Base-by-base conservation (phyloP, 2,329 filamentous ascomycete genomes). In the Microascus cirrosus region DNA sequence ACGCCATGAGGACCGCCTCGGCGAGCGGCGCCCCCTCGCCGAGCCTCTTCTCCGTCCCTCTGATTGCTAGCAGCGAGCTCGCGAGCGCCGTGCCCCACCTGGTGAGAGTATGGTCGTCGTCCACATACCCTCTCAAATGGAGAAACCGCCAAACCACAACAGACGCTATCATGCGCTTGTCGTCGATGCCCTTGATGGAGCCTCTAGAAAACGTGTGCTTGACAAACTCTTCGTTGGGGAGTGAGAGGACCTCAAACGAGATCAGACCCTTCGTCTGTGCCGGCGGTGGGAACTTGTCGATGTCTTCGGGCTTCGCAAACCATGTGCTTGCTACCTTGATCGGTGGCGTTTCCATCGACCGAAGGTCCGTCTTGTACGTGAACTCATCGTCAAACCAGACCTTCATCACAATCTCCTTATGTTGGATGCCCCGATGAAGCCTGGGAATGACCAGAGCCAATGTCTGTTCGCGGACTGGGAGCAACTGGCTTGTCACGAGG, bases 61-160 rank as follows among this genome's bases (percentile, higher is more conserved):
- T 74, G 24, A 92, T 72, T 10, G 79, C 74, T 59, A 84, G 75
- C 28, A 95, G 73, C 3, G 88, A 85, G 34, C 82, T 81, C 34
- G 85, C 84, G 45, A 97, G 77, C 22, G 89, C 89, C 64, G 85
- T 84, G 18, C 93, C 94, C 90, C 91, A 96, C 10, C 77, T 73
- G 10, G 92, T 96, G 60, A 96, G 78, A 5, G 59, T 48, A 60
- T 85, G 82, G 70, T 97, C 93, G 54, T 82, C 77, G 55, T 85
- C 79, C 53, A 95, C 79, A 66, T 96, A 99, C 25, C 87, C 91
- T 60, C 92, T 84, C 54, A 97, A 78, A 67, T 96, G 90, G 24
- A 99, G 78, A 71, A 96, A 94, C 58, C 91, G 84, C 87, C 90
- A 96, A 59, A 93, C 80, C 7, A 86, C 83, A 65, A 96, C 89